These are phyloP conservation scores for Ocimum tenuiflorum DNA, from an alignment of 257 asterid genomes.

Conservation along the genomic window DNA sequence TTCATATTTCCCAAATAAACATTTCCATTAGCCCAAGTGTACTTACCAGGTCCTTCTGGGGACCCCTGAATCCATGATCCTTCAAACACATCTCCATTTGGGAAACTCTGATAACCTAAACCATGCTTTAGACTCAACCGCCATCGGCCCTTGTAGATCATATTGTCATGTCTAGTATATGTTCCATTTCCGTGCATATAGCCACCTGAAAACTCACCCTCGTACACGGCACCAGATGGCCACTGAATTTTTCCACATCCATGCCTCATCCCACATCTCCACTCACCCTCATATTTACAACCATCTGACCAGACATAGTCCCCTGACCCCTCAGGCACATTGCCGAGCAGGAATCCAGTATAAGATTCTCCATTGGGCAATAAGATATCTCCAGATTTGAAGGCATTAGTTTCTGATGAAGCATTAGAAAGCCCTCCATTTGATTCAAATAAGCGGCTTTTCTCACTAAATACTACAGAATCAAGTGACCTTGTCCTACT, in stretches of 20 bases:
- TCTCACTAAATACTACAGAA: constrained; percentile 30
- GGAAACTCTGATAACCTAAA: constrained; percentile 72
- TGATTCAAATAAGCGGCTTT: constrained; percentile 19
- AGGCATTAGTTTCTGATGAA: constrained; percentile 39
- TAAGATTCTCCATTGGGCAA: constrained; percentile 58
- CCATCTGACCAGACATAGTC: constrained; percentile 81
- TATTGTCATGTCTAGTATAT: constrained; percentile 35
- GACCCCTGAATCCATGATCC: constrained; percentile 94
- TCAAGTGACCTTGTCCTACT: constrained; percentile 55
- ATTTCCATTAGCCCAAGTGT: constrained; percentile 77
- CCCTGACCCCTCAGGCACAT: constrained; percentile 72
- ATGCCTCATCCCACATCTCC: constrained; percentile 88
- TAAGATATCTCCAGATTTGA: constrained; percentile 41
- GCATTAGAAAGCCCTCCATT: constrained; percentile 50
- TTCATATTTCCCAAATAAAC: constrained; percentile 81
- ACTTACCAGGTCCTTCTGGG: constrained; percentile 95
- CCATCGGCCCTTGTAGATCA: constrained; percentile 81
- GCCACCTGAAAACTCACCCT: constrained; percentile 86
- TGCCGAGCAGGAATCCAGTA: constrained; percentile 57
- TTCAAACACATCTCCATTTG: constrained; percentile 70
- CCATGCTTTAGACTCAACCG: constrained; percentile 80
- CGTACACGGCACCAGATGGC: constrained; percentile 79
- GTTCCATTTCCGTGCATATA: constrained; percentile 79
- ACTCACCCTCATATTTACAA: constrained; percentile 80
- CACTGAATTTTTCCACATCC: constrained; percentile 73